Base-by-base conservation (phyloP, 306 rosid species). In the Medicago ruthenica region DNA sequence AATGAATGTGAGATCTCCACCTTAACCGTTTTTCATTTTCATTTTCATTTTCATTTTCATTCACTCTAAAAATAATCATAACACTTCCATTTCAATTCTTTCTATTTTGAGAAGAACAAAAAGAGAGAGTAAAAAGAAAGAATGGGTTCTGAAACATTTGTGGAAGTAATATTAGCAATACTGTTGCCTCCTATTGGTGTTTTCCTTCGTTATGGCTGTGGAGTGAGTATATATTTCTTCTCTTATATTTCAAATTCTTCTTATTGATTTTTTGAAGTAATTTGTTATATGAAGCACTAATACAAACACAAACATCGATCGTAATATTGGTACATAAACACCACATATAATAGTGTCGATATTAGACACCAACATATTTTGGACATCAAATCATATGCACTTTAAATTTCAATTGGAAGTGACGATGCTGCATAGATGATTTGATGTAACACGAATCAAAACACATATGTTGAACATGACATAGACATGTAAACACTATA, bases 131-230 rank as follows among this genome's bases (percentile, higher is more conserved):
- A 4, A 5, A 61, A n/a, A 5, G 9, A n/a, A n/a, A 39, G 9
- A 20, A 41, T 85, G 96, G 96, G 89, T 45, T 72, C 91, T 13
- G 88, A 84, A 82, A 88, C 93, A 36, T 90, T 88, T 78, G 17
- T 90, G 1, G 91, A 90, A 82, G 80, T 87, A 6, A 59, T 88
- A 57, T 37, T 91, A 36, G 96, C 93, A 62, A 82, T 90, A 18
- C 3, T 90, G 14, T 70, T 90, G 16, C 93, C 96, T 9, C 96
- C 91, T n/a, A 83, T 90, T 57, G 96, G 93, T 9, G 93, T 88
- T 53, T 87, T 88, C 82, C 93, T 90, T 53, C 88, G 93, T 67
- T 88, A 82, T 74, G 93, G 91, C 73, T 87, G 84, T 60, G 91
- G 83, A 27, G 93, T 90, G 82, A 51, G 17, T 68, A 0, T 20